Evolutionary conservation across 345 rosid species (phyloP).

Genomic region (Lepidium aucheri): DNA sequence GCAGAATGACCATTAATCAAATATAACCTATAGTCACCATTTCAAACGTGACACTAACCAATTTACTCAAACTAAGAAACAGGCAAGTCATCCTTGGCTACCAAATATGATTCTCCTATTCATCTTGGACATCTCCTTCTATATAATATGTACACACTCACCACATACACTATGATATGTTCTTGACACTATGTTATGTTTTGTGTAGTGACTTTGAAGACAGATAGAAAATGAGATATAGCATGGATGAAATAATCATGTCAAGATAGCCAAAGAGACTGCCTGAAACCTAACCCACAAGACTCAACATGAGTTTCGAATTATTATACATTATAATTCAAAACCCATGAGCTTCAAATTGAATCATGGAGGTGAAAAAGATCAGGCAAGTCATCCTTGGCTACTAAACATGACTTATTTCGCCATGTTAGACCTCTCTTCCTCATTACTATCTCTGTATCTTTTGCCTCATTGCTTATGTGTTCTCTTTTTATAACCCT

Average conservation of each 20-base stretch:
- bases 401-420: slow-evolving; percentile 25
- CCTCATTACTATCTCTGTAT: background rate
- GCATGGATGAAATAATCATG: slow-evolving; percentile 12
- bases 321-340: slow-evolving; percentile 1
- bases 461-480: background rate
- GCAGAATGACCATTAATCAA: background rate
- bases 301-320: slow-evolving; percentile 4
- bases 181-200: too few species aligned
- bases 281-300: slow-evolving; percentile 24
- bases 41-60: background rate
- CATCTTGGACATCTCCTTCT: slow-evolving; percentile 23
- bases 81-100: slow-evolving; percentile 33
- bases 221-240: background rate
- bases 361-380: slow-evolving; percentile 22
- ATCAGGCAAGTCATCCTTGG: slow-evolving; percentile 35
- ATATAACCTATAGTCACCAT: too few species aligned
- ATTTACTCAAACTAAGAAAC: background rate
- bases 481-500: slow-evolving; percentile 18
- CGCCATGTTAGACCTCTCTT: slow-evolving; percentile 21
- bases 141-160: background rate
- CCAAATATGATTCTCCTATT: slow-evolving; percentile 19
- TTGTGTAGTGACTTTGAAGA: background rate
- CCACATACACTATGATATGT: background rate
- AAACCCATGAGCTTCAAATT: background rate
- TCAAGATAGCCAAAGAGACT: slow-evolving; percentile 31